Percentiles rank a stretch among this genome's conserved stretches.
Conservation (phyloP, 345 rosid genomes). For the Gossypium longicalyx region DNA sequence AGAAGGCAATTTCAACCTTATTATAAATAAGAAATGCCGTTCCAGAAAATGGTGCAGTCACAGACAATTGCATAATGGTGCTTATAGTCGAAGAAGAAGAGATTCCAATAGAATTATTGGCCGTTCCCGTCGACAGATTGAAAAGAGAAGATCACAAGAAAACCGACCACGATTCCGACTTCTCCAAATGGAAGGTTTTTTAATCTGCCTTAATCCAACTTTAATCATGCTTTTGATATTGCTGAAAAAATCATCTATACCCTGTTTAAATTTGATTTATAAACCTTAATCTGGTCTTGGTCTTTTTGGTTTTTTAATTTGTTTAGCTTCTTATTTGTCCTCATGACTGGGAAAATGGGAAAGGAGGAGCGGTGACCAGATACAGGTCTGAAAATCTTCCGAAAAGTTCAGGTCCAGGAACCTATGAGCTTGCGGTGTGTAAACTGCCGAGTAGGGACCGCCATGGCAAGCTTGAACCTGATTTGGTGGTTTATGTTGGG, state of each 20-base stretch:
- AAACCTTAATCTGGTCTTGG: background rate
- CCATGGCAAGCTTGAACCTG: slow-evolving; percentile 29
- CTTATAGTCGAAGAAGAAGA: no score
- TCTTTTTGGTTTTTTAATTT: background rate
- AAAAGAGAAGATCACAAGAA: no score
- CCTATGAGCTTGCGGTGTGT: slow-evolving; percentile 63
- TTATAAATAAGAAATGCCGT: no score
- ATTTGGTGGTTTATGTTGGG: slow-evolving; percentile 51
- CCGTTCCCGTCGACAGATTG: no score
- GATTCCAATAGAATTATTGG: no score
- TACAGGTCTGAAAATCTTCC: slow-evolving; percentile 80
- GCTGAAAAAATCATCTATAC: background rate
- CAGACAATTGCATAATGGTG: background rate
- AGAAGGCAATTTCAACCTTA: background rate
- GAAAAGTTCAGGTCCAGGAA: slow-evolving; percentile 38
- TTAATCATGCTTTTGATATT: no score
- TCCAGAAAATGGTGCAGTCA: background rate
- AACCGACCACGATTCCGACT: background rate
- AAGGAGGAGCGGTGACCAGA: slow-evolving; percentile 54
- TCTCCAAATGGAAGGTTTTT: slow-evolving; percentile 73
- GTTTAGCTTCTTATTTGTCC: slow-evolving; percentile 61
- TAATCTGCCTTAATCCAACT: slow-evolving; percentile 12
- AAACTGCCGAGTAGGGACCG: slow-evolving; percentile 24
- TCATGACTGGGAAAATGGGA: slow-evolving; percentile 72
- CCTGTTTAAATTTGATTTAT: background rate